Evolutionary conservation across 768 basidiomycete genomes (phyloP).

Genomic region (Termitomyces sp.): DNA sequence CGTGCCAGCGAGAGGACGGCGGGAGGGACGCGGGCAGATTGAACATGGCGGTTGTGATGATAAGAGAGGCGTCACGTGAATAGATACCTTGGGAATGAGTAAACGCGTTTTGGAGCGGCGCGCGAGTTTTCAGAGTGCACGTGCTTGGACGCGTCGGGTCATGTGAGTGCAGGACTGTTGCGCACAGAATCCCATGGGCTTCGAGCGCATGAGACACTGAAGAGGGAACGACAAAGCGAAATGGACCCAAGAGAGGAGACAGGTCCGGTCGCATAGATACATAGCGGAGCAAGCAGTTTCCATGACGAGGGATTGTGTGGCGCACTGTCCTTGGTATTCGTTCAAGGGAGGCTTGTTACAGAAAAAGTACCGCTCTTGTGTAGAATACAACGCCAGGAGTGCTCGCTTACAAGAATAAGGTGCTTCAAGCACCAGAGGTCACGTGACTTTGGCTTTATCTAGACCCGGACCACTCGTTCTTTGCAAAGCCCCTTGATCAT

Average conservation of each 20-base stretch:
- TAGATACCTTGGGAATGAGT: conserved; percentile 15
- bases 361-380: no score
- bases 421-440: background rate
- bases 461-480: background rate
- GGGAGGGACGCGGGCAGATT: conserved; percentile 10
- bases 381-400: no score
- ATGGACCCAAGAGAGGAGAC: no score
- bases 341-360: no score
- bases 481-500: background rate
- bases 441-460: background rate
- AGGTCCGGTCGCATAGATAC: no score
- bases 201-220: no score
- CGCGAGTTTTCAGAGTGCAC: conserved; percentile 23
- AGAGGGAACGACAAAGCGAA: no score
- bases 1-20: conserved; percentile 19
- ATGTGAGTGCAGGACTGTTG: conserved; percentile 14
- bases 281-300: no score
- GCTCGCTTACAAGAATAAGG: no score
- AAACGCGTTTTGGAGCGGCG: conserved; percentile 42
- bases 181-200: no score
- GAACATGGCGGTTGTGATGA: conserved; percentile 42
- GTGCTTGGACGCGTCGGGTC: conserved; percentile 26
- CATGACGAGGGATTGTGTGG: no score
- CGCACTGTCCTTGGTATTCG: no score
- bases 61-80: conserved; percentile 41